phyloP scores from a whole-genome alignment of 169 alveolate species.

The Perkinsus chesapeaki region DNA sequence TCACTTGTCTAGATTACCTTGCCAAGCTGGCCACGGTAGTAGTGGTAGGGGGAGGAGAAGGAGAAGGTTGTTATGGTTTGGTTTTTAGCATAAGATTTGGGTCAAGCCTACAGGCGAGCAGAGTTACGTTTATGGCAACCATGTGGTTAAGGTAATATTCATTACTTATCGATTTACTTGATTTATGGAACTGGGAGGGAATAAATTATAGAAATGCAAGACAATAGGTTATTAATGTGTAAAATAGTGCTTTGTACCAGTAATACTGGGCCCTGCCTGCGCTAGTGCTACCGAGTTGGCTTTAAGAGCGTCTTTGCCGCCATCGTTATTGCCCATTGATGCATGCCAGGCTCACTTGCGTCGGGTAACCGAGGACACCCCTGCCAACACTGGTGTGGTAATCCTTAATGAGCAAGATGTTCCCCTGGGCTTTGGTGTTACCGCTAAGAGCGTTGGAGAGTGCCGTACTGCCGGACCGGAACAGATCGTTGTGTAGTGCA shows the following conservation, averaged over 20 bases:
- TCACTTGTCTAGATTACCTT: conserved; percentile 79
- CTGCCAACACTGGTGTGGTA: conserved; percentile 31
- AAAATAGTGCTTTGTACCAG: too few species aligned
- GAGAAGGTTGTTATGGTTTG: neutral
- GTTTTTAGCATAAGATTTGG: conserved; percentile 85
- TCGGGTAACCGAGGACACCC: conserved; percentile 39
- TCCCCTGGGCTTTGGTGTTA: conserved; percentile 81
- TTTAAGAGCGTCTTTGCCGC: too few species aligned
- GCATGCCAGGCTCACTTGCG: conserved; percentile 67
- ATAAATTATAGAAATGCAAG: too few species aligned
- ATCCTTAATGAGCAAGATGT: conserved; percentile 25
- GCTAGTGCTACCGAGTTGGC: too few species aligned
- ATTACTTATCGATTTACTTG: too few species aligned
- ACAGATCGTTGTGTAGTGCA: conserved; percentile 62
- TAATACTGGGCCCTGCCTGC: too few species aligned
- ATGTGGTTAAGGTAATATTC: conserved; percentile 60
- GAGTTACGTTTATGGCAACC: conserved; percentile 83
- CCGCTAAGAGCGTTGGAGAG: conserved; percentile 76
- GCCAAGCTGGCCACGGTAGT: conserved; percentile 68
- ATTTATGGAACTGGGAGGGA: too few species aligned
- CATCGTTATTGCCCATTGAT: neutral
- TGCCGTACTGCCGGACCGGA: conserved; percentile 67
- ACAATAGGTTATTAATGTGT: too few species aligned
- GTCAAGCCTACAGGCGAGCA: conserved; percentile 85
- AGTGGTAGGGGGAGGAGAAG: neutral